Conservation (phyloP, 1,284 basidiomycete species). For the Melampsora larici-populina region DNA sequence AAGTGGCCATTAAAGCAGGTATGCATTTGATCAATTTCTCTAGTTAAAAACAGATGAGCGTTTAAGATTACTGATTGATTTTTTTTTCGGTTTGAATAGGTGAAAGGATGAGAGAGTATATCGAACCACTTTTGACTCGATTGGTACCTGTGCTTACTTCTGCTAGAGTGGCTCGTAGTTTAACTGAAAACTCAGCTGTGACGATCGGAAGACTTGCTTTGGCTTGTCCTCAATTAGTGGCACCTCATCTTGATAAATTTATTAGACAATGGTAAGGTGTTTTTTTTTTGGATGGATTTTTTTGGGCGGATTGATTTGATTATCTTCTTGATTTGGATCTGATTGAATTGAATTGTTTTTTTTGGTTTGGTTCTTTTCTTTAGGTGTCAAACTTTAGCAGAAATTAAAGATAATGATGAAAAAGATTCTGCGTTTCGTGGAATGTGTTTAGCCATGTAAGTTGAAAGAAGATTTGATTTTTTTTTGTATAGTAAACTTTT, state of each 20-base stretch:
- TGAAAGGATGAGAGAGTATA: constrained; percentile 80
- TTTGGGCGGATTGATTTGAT: no score
- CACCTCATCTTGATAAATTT: constrained; percentile 83
- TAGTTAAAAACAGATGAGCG: no score
- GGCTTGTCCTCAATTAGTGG: constrained; percentile 81
- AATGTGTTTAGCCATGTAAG: constrained; percentile 90
- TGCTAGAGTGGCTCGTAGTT: constrained; percentile 83
- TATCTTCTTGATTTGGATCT: background rate
- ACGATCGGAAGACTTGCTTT: constrained; percentile 96
- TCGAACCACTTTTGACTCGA: constrained; percentile 76
- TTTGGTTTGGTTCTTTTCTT: background rate
- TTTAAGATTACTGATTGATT: no score
- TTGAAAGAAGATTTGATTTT: no score
- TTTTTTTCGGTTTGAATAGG: no score
- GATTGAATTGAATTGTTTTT: background rate
- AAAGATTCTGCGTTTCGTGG: constrained; percentile 99
- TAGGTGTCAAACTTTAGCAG: constrained; percentile 84
- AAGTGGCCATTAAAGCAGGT: constrained; percentile 65
- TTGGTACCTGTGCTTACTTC: constrained; percentile 87
- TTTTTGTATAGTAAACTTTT: no score
- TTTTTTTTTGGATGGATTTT: no score
- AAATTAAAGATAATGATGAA: constrained; percentile 99
- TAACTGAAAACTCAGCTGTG: constrained; percentile 97
- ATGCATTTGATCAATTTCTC: background rate
- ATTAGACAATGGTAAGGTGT: constrained; percentile 73